Percentiles rank a stretch among this genome's conserved stretches.
Conservation (phyloP, 495 filamentous ascomycete species). For the Opeltia flavorubescens region DNA sequence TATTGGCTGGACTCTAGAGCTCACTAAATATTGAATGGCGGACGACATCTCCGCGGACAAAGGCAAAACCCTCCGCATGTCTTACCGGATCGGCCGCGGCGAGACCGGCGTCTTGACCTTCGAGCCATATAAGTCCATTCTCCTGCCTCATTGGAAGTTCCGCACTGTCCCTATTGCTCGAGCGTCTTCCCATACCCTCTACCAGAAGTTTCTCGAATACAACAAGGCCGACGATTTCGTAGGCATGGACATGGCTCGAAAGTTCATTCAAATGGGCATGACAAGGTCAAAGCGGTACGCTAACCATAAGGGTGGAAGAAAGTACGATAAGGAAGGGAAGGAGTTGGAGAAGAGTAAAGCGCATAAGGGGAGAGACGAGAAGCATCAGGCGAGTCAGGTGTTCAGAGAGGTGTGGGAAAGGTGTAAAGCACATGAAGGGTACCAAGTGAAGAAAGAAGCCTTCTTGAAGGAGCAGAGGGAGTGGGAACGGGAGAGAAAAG, state of each 20-base stretch:
- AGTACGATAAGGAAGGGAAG: constrained; percentile 22
- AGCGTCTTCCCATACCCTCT: constrained; percentile 24
- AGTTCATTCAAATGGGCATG: constrained; percentile 44
- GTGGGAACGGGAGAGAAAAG: constrained; percentile 18
- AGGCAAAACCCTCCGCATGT: constrained; percentile 18
- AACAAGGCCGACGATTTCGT: constrained; percentile 32
- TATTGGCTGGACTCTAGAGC: background rate
- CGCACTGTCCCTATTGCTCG: constrained; percentile 27
- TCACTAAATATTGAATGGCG: background rate
- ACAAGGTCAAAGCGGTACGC: constrained; percentile 35
- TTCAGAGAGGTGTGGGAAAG: constrained; percentile 29
- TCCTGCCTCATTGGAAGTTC: constrained; percentile 38
- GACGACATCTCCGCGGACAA: background rate
- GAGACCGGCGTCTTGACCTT: constrained; percentile 38
- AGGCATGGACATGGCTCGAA: constrained; percentile 38
- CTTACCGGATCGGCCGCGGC: constrained; percentile 36
- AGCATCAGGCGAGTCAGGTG: constrained; percentile 46
- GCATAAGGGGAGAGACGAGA: constrained; percentile 52
- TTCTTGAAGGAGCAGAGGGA: constrained; percentile 26
- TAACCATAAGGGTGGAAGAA: constrained; percentile 35
- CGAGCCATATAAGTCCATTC: constrained; percentile 37
- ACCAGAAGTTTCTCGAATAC: constrained; percentile 26
- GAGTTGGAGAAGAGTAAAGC: constrained; percentile 43
- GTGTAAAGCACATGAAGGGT: constrained; percentile 26
- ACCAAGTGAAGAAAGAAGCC: constrained; percentile 23